Evolutionary conservation across 257 asterid species (phyloP).

Genomic region (Nicotiana otophora): DNA sequence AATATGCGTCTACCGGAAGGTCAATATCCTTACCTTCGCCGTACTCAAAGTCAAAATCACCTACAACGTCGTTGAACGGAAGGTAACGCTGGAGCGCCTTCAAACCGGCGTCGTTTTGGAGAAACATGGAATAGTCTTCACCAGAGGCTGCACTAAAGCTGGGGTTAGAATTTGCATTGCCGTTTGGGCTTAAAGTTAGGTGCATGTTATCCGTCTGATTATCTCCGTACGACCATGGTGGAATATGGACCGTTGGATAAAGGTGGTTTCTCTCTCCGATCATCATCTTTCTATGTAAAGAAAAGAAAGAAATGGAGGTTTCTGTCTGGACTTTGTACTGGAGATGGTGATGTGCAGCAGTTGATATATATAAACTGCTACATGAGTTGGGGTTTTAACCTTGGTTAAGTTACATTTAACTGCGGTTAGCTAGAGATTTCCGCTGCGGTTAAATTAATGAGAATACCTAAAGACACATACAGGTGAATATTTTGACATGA

Average conservation of each 20-base stretch:
- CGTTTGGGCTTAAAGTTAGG: slow-evolving; percentile 31
- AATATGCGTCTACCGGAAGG: slow-evolving; percentile 59
- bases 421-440: slow-evolving; percentile 3
- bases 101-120: neutral
- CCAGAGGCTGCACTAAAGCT: slow-evolving; percentile 23
- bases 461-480: slow-evolving; percentile 7
- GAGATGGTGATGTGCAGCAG: neutral
- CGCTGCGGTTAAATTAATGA: slow-evolving; percentile 27
- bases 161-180: slow-evolving; percentile 28
- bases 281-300: slow-evolving; percentile 12
- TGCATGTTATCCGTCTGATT: slow-evolving; percentile 18
- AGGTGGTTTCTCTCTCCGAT: slow-evolving; percentile 37
- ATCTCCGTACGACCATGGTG: slow-evolving; percentile 49
- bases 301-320: neutral
- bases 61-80: neutral
- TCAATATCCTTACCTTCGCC: slow-evolving; percentile 21
- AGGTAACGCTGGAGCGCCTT: neutral
- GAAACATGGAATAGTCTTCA: slow-evolving; percentile 30
- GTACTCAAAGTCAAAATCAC: slow-evolving; percentile 22
- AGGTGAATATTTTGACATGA: too few species aligned
- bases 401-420: slow-evolving; percentile 29
- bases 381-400: slow-evolving; percentile 27
- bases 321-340: neutral
- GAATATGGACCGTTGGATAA: slow-evolving; percentile 36
- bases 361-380: neutral